Conservation (phyloP, 495 filamentous ascomycete genomes). For the Bombardia bombarda region DNA sequence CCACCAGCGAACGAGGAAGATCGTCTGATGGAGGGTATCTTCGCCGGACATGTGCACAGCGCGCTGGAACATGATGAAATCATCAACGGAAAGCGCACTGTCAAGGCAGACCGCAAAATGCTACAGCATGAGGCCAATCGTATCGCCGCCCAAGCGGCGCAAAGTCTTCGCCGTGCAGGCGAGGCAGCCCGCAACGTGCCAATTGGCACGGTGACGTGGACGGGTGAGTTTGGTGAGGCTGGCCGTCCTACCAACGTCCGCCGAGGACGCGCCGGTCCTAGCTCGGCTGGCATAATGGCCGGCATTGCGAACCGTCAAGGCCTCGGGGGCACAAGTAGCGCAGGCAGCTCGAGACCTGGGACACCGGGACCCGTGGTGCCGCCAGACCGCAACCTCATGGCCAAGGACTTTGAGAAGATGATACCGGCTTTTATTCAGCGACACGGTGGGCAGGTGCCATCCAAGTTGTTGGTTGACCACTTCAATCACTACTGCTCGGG, state of each 20-base stretch:
- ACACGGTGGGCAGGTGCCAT: conserved; percentile 64
- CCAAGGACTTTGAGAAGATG: conserved; percentile 58
- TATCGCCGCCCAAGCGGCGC: conserved; percentile 69
- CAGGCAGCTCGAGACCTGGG: conserved; percentile 27
- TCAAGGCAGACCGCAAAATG: conserved; percentile 60
- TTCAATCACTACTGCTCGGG: conserved; percentile 48
- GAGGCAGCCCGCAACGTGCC: conserved; percentile 62
- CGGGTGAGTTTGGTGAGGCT: conserved; percentile 67
- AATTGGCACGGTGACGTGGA: conserved; percentile 90
- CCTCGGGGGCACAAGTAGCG: conserved; percentile 18
- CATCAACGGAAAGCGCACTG: conserved; percentile 49
- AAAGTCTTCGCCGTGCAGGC: conserved; percentile 62
- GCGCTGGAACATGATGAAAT: conserved; percentile 86
- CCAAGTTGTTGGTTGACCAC: conserved; percentile 72
- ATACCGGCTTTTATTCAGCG: conserved; percentile 64
- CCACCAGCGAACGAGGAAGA: conserved; percentile 39
- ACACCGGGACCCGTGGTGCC: conserved; percentile 12
- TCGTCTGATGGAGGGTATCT: conserved; percentile 78
- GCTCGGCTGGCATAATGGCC: conserved; percentile 51
- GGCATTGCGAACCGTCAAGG: conserved; percentile 52
- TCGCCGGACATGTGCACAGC: conserved; percentile 77
- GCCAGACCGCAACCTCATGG: conserved; percentile 22
- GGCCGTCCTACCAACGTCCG: conserved; percentile 45
- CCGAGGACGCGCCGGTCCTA: conserved; percentile 29
- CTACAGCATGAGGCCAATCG: conserved; percentile 74